Base-by-base conservation (phyloP, 768 basidiomycete genomes). In the Obba rivulosa region DNA sequence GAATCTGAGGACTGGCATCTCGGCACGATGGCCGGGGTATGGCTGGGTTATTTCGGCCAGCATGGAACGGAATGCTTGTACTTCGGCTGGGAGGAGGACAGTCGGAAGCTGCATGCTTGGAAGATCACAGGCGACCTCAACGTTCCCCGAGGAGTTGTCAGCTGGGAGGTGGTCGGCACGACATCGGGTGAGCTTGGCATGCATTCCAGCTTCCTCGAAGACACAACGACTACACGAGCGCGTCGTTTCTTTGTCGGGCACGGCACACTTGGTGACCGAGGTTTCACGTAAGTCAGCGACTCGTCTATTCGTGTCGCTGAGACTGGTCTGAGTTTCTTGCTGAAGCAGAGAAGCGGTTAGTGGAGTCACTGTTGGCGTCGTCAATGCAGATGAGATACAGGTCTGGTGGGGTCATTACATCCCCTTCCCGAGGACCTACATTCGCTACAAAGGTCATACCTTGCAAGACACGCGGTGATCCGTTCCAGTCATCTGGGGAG, bases 51-150 rank as follows among this genome's bases (percentile, higher is more conserved):
- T 17, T 55, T 48, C 34, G 57, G 57, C 14, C 46, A 14, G 35
- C 43, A 40, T 24, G 11, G 22, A 17, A 38, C 36, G 16, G 28
- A 31, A 31, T 31, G 28, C 28, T 5, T 31, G 28, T 31, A 31
- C 28, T 31, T 31, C 28, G 28, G 7, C 13, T 48, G 37, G 48
- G 45, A 43, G n/a, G 34, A 40, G 21, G 31, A 35, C 9, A 31
- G n/a, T 2, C 34, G 36, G 25, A 43, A 39, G 8, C 18, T 57
- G 8, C 50, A 42, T 5, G 57, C 57, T 35, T 34, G 39, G 25
- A 57, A 54, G 53, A 48, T 57, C 35, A 55, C 53, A n/a, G 57
- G 57, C 8, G 57, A 57, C 45, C 25, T 44, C 7, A 41, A 55
- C 31, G 51, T 57, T 20, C 57, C 57, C 14, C 50, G 57, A 35